These are phyloP conservation scores for Boletus rubescentipes DNA, from an alignment of 768 basidiomycete genomes.

Conservation along the genomic window DNA sequence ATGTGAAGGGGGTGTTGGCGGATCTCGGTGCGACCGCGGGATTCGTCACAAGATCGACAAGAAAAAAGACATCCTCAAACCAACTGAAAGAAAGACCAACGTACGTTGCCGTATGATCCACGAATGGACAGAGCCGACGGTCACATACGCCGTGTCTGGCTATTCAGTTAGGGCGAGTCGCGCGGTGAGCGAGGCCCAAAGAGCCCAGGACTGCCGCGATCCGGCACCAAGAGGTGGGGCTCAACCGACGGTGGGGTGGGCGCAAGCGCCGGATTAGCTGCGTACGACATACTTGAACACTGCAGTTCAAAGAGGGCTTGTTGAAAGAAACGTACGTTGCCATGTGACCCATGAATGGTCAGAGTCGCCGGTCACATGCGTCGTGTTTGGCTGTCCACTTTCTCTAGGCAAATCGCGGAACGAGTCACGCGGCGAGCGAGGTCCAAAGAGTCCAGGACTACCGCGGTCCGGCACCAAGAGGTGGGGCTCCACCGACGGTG, in stretches of 20 bases:
- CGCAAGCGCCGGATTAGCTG: slow-evolving; percentile 53
- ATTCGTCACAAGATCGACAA: too few species aligned
- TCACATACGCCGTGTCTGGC: too few species aligned
- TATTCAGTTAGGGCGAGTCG: slow-evolving; percentile 11
- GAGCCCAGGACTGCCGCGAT: slow-evolving; percentile 55
- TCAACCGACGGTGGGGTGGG: slow-evolving; percentile 58
- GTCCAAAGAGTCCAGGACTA: slow-evolving; percentile 72
- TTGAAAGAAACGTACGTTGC: slow-evolving; percentile 49
- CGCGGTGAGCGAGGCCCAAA: slow-evolving; percentile 70
- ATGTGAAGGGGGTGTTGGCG: too few species aligned
- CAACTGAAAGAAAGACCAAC: too few species aligned
- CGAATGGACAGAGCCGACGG: too few species aligned
- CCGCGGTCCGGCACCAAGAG: slow-evolving; percentile 52
- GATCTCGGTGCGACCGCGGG: too few species aligned
- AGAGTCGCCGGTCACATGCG: too few species aligned
- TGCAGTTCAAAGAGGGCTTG: not conserved
- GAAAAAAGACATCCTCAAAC: too few species aligned
- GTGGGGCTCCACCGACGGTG: slow-evolving; percentile 52
- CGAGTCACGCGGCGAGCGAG: slow-evolving; percentile 52
- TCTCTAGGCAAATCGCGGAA: too few species aligned
- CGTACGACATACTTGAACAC: not conserved
- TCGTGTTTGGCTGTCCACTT: too few species aligned
- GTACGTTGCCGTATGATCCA: slow-evolving; percentile 66
- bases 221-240: slow-evolving; percentile 55
- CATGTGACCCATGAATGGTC: slow-evolving; percentile 59